Percentiles rank a stretch among this genome's conserved stretches.
These are phyloP conservation scores for Flaveria trinervia DNA, from an alignment of 129 eudicot genomes.

Conservation along the genomic window DNA sequence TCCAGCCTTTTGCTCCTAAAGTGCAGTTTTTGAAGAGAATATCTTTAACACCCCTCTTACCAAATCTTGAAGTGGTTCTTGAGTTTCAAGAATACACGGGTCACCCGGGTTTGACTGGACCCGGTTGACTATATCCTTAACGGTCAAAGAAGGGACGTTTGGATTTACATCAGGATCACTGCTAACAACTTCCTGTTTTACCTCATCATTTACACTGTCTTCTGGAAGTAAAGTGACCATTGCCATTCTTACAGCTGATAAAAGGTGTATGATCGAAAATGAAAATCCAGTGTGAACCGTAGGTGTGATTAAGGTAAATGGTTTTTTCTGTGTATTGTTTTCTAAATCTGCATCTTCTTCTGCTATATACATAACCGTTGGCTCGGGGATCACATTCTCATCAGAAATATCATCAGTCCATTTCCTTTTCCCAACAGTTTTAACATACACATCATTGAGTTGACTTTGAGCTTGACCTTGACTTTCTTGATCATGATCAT, in stretches of 20 bases:
- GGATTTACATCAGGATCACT: slow-evolving; percentile 38
- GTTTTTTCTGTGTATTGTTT: slow-evolving; percentile 60
- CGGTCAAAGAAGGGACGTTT: slow-evolving; percentile 64
- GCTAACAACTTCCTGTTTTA: slow-evolving; percentile 36
- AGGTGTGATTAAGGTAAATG: slow-evolving; percentile 72
- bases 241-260: slow-evolving; percentile 90
- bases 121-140: slow-evolving; percentile 81
- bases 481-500: slow-evolving; percentile 40
- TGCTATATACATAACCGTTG: slow-evolving; percentile 38
- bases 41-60: slow-evolving; percentile 87
- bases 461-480: slow-evolving; percentile 42
- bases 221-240: slow-evolving; percentile 73
- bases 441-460: slow-evolving; percentile 38
- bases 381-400: slow-evolving; percentile 46
- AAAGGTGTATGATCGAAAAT: slow-evolving; percentile 84
- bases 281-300: slow-evolving; percentile 85
- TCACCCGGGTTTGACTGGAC: slow-evolving; percentile 92
- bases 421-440: slow-evolving; percentile 52
- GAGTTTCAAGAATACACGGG: slow-evolving; percentile 97
- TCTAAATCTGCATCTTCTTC: slow-evolving; percentile 63
- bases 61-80: slow-evolving; percentile 93
- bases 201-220: slow-evolving; percentile 49
- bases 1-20: slow-evolving; percentile 98
- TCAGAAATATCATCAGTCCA: slow-evolving; percentile 40
- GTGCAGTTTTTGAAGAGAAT: slow-evolving; percentile 82